Percentiles rank a stretch among this genome's conserved stretches.
These are phyloP conservation scores for Thelephora ganbajun DNA, from an alignment of 768 basidiomycete genomes.

Conservation along the genomic window DNA sequence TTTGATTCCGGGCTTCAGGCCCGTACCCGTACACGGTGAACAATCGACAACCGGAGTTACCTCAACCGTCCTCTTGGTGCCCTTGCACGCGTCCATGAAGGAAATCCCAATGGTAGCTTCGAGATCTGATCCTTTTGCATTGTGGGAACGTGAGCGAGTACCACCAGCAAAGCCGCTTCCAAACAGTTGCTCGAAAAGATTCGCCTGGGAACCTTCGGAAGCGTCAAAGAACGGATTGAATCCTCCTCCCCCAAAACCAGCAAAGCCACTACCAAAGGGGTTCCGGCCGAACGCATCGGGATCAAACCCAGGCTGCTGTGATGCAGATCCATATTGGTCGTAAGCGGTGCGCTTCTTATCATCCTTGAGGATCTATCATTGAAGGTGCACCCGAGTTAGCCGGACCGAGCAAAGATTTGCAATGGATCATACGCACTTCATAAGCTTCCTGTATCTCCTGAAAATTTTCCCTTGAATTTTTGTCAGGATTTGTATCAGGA, in stretches of 20 bases:
- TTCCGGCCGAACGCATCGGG: conserved; percentile 59
- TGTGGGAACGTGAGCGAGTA: conserved; percentile 27
- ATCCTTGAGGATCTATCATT: conserved; percentile 73
- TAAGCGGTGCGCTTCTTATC: conserved; percentile 85
- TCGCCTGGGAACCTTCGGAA: conserved; percentile 50
- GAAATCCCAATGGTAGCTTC: conserved; percentile 61
- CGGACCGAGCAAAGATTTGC: conserved; percentile 1
- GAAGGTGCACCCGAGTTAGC: conserved; percentile 2
- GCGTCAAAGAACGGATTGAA: conserved; percentile 24
- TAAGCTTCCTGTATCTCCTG: conserved; percentile 96
- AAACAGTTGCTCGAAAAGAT: conserved; percentile 83
- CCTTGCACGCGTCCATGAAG: conserved; percentile 95
- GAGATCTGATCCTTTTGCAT: conserved; percentile 61
- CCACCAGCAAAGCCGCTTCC: conserved; percentile 44
- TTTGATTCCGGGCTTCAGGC: conserved; percentile 78
- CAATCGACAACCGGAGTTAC: conserved; percentile 78
- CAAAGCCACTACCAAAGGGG: conserved; percentile 24
- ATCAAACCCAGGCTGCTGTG: conserved; percentile 90
- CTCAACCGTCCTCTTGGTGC: conserved; percentile 59
- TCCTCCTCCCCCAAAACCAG: conserved; percentile 18
- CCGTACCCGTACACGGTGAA: conserved; percentile 69
- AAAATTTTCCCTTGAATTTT: conserved; percentile 82
- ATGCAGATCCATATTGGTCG: conserved; percentile 86
- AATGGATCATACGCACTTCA: conserved; percentile 46
- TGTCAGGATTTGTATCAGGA: conserved; percentile 93